These are phyloP conservation scores for Flaveria floridana DNA, from an alignment of 140 eudicot genomes.

Conservation along the genomic window DNA sequence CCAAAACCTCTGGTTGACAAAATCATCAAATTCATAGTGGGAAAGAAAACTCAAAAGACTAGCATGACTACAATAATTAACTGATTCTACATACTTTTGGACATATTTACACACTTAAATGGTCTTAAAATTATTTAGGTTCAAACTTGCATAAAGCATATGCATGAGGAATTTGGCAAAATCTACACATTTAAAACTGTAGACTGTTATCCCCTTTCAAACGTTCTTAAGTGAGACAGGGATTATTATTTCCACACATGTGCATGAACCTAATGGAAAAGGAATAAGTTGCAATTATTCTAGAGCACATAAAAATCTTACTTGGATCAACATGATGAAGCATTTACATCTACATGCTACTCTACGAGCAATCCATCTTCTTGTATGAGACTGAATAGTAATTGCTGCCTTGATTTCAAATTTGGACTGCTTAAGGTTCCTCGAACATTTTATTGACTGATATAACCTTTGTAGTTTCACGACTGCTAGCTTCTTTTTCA, in stretches of 20 bases:
- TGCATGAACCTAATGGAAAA: neutral
- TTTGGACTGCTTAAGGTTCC: conserved; percentile 38
- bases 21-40: conserved; percentile 9
- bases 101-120: neutral
- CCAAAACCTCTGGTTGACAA: conserved; percentile 49
- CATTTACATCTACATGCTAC: conserved; percentile 34
- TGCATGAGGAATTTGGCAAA: conserved; percentile 5
- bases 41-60: neutral
- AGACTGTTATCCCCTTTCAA: neutral
- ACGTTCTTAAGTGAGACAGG: conserved; percentile 6
- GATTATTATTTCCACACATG: neutral
- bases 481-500: conserved; percentile 51
- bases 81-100: neutral
- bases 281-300: neutral
- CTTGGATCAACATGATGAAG: conserved; percentile 51
- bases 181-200: neutral
- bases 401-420: conserved; percentile 48
- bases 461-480: conserved; percentile 49
- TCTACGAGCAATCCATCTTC: conserved; percentile 72
- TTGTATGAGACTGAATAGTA: conserved; percentile 59
- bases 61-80: neutral
- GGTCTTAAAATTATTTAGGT: neutral
- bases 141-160: neutral
- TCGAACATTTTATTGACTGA: conserved; percentile 40
- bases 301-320: conserved; percentile 38